Conservation (phyloP, 192 early-diverging fungal species). For the Coemansia aciculifera region DNA sequence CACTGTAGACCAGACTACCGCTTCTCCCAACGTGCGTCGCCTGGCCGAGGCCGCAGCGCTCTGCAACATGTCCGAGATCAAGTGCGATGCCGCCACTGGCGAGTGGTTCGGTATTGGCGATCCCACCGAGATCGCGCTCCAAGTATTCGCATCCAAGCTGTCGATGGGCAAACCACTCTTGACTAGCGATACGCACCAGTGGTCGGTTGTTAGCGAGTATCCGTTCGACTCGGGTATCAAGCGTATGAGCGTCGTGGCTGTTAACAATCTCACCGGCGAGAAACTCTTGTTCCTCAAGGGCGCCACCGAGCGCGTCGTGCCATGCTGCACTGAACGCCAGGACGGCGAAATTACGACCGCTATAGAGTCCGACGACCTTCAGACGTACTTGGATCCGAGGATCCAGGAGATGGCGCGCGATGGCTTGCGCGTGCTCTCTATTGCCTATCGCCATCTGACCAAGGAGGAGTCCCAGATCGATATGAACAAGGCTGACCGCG, state of each 20-base stretch:
- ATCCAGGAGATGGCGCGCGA: slow-evolving; percentile 74
- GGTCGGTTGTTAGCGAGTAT: slow-evolving; percentile 62
- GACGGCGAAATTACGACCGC: slow-evolving; percentile 32
- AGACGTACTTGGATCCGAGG: slow-evolving; percentile 56
- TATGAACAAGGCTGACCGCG: slow-evolving; percentile 55
- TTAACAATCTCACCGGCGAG: slow-evolving; percentile 34
- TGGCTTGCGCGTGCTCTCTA: slow-evolving; percentile 82
- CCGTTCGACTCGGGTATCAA: slow-evolving; percentile 79
- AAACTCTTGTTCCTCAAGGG: slow-evolving; percentile 80
- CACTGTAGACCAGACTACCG: slow-evolving; percentile 40
- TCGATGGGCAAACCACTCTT: slow-evolving; percentile 72
- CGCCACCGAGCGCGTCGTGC: slow-evolving; percentile 85
- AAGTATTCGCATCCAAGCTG: slow-evolving; percentile 82
- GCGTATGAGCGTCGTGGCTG: slow-evolving; percentile 85
- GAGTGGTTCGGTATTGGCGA: slow-evolving; percentile 82
- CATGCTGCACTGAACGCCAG: slow-evolving; percentile 63
- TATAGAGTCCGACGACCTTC: slow-evolving; percentile 41
- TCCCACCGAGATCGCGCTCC: slow-evolving; percentile 91
- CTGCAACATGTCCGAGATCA: slow-evolving; percentile 82
- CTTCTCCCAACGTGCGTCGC: slow-evolving; percentile 50
- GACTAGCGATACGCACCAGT: slow-evolving; percentile 42
- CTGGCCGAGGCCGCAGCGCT: slow-evolving; percentile 67
- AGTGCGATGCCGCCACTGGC: slow-evolving; percentile 59
- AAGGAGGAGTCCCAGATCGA: slow-evolving; percentile 28
- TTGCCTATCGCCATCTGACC: slow-evolving; percentile 67